These are phyloP conservation scores for Pseudonitzschia pungens DNA, from an alignment of 108 stramenopile species.

Conservation along the genomic window DNA sequence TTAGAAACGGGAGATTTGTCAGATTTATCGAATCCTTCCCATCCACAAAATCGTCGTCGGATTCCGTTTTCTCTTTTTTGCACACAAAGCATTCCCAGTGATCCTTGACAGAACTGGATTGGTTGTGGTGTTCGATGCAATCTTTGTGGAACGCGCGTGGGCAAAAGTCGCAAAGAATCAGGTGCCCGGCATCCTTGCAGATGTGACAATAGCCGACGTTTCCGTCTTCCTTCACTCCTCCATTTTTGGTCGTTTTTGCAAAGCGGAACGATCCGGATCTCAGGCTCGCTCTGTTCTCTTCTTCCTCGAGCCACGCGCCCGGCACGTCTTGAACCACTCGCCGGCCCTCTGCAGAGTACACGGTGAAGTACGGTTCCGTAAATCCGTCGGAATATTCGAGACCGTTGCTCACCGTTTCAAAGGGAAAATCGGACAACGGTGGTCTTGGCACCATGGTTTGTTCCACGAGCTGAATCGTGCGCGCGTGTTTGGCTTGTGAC, in stretches of 20 bases:
- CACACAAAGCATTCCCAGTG: conserved; percentile 53
- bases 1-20: conserved; percentile 8
- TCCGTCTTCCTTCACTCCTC: conserved; percentile 45
- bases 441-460: conserved; percentile 51
- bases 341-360: conserved; percentile 44
- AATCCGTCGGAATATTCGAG: conserved; percentile 55
- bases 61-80: conserved; percentile 35
- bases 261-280: background rate
- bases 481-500: background rate
- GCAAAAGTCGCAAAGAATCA: conserved; percentile 60
- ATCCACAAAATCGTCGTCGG: conserved; percentile 30
- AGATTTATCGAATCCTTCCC: conserved; percentile 20
- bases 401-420: conserved; percentile 44
- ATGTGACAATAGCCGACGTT: conserved; percentile 59
- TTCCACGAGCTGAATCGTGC: conserved; percentile 12
- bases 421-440: conserved; percentile 62
- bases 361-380: conserved; percentile 48
- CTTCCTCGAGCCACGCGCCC: conserved; percentile 22
- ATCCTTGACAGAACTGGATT: conserved; percentile 10
- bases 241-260: background rate
- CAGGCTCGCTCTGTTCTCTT: background rate
- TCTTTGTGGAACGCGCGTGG: conserved; percentile 58
- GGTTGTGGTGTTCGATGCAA: conserved; percentile 31
- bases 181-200: conserved; percentile 44
- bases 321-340: conserved; percentile 18